Percentiles rank a stretch among this genome's conserved stretches.
These are phyloP conservation scores for Aquilaria sinensis DNA, from an alignment of 345 rosid species.

Conservation along the genomic window DNA sequence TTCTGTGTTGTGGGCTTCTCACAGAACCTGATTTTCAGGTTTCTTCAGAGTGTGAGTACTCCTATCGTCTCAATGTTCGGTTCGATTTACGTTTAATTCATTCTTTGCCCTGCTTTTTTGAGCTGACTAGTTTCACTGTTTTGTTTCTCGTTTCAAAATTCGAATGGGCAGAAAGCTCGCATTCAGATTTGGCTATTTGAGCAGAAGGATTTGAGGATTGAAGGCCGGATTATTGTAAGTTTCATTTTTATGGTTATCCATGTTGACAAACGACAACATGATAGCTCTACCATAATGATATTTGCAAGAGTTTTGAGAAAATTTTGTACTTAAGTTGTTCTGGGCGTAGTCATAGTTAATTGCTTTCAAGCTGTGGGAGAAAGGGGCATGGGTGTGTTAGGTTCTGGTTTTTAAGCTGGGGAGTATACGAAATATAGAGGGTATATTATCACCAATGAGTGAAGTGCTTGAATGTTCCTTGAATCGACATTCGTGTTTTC, in stretches of 20 bases:
- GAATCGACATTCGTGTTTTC: too few relatives aligned
- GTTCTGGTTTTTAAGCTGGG: too few relatives aligned
- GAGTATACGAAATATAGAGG: too few relatives aligned
- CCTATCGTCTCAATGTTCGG: not conserved
- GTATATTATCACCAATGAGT: too few relatives aligned
- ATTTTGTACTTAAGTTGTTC: too few relatives aligned
- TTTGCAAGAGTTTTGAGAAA: too few relatives aligned
- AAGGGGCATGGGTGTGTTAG: too few relatives aligned
- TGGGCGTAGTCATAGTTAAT: too few relatives aligned
- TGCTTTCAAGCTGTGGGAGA: too few relatives aligned
- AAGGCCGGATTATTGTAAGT: conserved; percentile 30
- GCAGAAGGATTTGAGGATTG: conserved; percentile 86
- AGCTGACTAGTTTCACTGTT: not conserved
- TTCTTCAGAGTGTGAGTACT: conserved; percentile 80
- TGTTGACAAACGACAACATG: too few relatives aligned
- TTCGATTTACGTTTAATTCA: not conserved
- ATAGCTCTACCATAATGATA: too few relatives aligned
- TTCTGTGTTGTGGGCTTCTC: not conserved
- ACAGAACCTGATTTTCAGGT: conserved; percentile 94
- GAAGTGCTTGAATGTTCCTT: too few relatives aligned
- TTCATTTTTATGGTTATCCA: not conserved
- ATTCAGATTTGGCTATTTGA: conserved; percentile 94
- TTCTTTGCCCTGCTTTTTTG: not conserved
- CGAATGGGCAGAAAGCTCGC: conserved; percentile 60
- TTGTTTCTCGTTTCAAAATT: not conserved